phyloP scores from a whole-genome alignment of 1,284 basidiomycete genomes.

The Boletus mariae region DNA sequence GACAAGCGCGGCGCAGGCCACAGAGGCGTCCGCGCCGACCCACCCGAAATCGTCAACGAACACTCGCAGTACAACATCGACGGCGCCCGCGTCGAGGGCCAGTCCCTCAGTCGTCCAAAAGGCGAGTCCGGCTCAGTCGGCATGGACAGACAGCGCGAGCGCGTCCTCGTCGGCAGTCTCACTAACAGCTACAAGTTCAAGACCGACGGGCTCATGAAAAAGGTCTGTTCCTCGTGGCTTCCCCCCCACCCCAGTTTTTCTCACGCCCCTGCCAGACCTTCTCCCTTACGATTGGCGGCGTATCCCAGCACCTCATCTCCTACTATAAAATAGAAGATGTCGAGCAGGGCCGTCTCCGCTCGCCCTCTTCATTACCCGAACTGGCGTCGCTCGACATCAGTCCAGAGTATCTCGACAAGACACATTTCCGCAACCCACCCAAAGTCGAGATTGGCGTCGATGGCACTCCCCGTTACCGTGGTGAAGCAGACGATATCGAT shows the following conservation, averaged over 20 bases:
- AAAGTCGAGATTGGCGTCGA: slow-evolving; percentile 83
- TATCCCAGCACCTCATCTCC: slow-evolving; percentile 91
- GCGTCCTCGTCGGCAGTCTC: slow-evolving; percentile 81
- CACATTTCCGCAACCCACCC: slow-evolving; percentile 87
- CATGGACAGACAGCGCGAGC: slow-evolving; percentile 69
- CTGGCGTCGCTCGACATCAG: slow-evolving; percentile 83
- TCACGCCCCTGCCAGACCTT: slow-evolving; percentile 68
- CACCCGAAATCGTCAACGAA: slow-evolving; percentile 31
- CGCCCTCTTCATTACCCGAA: slow-evolving; percentile 87
- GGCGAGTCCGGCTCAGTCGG: slow-evolving; percentile 44
- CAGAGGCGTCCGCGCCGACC: slow-evolving; percentile 46
- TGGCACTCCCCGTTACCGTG: slow-evolving; percentile 77
- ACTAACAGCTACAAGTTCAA: slow-evolving; percentile 93
- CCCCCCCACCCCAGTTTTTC: slow-evolving; percentile 9
- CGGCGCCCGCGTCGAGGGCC: slow-evolving; percentile 37
- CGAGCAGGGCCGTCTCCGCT: slow-evolving; percentile 78
- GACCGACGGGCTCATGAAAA: slow-evolving; percentile 89
- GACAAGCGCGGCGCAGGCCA: slow-evolving; percentile 73
- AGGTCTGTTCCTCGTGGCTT: slow-evolving; percentile 50
- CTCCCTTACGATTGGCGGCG: slow-evolving; percentile 81
- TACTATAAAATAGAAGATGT: slow-evolving; percentile 96
- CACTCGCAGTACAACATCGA: slow-evolving; percentile 34
- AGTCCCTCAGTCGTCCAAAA: slow-evolving; percentile 61
- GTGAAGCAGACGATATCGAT: slow-evolving; percentile 68
- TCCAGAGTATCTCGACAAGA: slow-evolving; percentile 86